phyloP scores from a whole-genome alignment of 345 rosid genomes.

The Citrus sp. region DNA sequence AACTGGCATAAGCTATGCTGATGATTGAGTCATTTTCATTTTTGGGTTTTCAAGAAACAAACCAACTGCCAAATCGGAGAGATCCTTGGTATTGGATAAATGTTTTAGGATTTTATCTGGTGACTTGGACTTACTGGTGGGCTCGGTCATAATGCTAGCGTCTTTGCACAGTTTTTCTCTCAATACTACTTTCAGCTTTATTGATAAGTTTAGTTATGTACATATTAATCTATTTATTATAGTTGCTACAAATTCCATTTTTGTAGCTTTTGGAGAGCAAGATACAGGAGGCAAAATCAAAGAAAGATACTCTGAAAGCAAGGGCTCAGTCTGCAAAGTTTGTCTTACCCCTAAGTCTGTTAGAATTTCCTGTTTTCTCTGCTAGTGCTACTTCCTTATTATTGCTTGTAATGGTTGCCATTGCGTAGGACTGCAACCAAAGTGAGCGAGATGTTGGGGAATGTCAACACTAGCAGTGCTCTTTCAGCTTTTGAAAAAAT shows the following conservation, averaged over 20 bases:
- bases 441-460: constrained; percentile 79
- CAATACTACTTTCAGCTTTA: background rate
- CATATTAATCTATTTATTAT: constrained; percentile 13
- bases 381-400: background rate
- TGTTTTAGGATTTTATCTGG: background rate
- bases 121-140: background rate
- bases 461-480: constrained; percentile 72
- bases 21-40: background rate
- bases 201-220: constrained; percentile 4
- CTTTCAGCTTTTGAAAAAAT: constrained; percentile 77
- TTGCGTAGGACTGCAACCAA: constrained; percentile 65
- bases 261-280: constrained; percentile 94
- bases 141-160: background rate
- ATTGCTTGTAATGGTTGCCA: constrained; percentile 10
- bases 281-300: constrained; percentile 95
- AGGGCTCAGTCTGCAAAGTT: constrained; percentile 87
- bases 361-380: constrained; percentile 1
- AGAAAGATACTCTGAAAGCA: constrained; percentile 95
- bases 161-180: background rate
- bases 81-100: background rate
- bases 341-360: constrained; percentile 26
- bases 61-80: background rate
- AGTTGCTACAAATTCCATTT: constrained; percentile 19
- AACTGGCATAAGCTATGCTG: background rate
- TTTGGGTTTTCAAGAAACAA: background rate